phyloP scores from a whole-genome alignment of 345 rosid species.

The Pugionium cornutum region DNA sequence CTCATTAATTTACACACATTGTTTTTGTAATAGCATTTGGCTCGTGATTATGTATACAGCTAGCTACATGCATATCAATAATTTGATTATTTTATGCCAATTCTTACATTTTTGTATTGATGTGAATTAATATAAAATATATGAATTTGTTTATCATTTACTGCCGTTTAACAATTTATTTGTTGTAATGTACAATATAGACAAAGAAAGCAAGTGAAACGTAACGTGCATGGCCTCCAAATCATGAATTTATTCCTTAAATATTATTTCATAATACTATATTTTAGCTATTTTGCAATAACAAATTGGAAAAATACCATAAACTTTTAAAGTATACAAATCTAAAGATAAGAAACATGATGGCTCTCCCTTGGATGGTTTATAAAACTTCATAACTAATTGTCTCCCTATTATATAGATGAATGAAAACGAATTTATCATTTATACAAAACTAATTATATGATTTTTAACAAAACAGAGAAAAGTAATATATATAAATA shows the following conservation, averaged over 20 bases:
- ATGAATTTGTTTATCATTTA: constrained; percentile 12
- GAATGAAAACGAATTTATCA: background rate
- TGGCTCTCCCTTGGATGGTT: constrained; percentile 37
- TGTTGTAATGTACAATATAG: constrained; percentile 40
- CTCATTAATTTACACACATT: too few species aligned
- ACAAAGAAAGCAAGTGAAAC: constrained; percentile 40
- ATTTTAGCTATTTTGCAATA: constrained; percentile 8
- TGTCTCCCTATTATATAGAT: constrained; percentile 28
- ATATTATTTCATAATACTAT: background rate
- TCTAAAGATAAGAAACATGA: constrained; percentile 35
- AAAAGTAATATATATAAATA: too few species aligned
- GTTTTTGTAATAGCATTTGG: too few species aligned
- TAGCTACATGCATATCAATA: too few species aligned
- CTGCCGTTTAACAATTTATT: constrained; percentile 28
- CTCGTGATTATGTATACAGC: too few species aligned
- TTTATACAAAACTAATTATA: constrained; percentile 7
- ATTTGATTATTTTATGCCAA: background rate
- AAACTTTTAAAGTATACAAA: constrained; percentile 29
- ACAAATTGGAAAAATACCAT: constrained; percentile 1
- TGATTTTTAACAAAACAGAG: too few species aligned
- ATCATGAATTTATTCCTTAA: constrained; percentile 14
- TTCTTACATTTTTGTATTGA: constrained; percentile 12
- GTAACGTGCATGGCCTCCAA: constrained; percentile 44
- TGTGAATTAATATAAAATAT: constrained; percentile 12
- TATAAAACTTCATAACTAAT: constrained; percentile 17